These are phyloP conservation scores for Saccharomycopsis fodiens DNA, from an alignment of 805 yeast genomes.

Conservation along the genomic window DNA sequence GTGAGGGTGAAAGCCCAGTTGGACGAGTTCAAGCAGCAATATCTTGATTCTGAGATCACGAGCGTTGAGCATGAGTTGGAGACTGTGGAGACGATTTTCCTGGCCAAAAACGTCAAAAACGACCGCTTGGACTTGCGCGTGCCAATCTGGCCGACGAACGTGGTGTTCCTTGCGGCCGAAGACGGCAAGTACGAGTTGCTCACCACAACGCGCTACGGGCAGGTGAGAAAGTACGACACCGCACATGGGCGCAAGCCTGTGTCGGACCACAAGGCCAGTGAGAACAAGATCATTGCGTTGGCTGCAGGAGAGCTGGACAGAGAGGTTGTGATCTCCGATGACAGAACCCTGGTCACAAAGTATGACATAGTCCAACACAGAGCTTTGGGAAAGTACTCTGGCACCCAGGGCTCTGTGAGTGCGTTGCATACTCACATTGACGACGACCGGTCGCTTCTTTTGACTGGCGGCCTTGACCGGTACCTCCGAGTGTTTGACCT, in stretches of 20 bases:
- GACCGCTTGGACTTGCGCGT: constrained; percentile 71
- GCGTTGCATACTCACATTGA: constrained; percentile 26
- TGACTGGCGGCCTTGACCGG: constrained; percentile 82
- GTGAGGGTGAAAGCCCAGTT: constrained; percentile 30
- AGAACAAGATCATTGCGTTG: constrained; percentile 10
- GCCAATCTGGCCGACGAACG: constrained; percentile 69
- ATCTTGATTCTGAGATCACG: constrained; percentile 7
- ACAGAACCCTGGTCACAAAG: constrained; percentile 55
- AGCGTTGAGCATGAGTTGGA: constrained; percentile 19
- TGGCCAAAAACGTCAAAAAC: constrained; percentile 77
- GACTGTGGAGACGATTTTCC: constrained; percentile 36
- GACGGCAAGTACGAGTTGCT: constrained; percentile 30
- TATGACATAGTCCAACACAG: constrained; percentile 44
- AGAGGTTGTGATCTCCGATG: constrained; percentile 63
- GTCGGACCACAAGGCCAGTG: constrained; percentile 4
- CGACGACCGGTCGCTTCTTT: constrained; percentile 38
- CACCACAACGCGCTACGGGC: constrained; percentile 69
- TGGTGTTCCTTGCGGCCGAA: constrained; percentile 35
- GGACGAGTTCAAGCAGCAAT: constrained; percentile 24
- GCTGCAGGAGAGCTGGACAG: constrained; percentile 23
- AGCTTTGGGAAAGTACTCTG: constrained; percentile 64
- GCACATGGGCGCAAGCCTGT: constrained; percentile 61
- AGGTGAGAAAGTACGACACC: constrained; percentile 67
- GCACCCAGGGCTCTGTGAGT: constrained; percentile 67
- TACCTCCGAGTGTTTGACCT: constrained; percentile 73